phyloP scores from a whole-genome alignment of 2,329 filamentous ascomycete species.

The Trichoderma sp. region DNA sequence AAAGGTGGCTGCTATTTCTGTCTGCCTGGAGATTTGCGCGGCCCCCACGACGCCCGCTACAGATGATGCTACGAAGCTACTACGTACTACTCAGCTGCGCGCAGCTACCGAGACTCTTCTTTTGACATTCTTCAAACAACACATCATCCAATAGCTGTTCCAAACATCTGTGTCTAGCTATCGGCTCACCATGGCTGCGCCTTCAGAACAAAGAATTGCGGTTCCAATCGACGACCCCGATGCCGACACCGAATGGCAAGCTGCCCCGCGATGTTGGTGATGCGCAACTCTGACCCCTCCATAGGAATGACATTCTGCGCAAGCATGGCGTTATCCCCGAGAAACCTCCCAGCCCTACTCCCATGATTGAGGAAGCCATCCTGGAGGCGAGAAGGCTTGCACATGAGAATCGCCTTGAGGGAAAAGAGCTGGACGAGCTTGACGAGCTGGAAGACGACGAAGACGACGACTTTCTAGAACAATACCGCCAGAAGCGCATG shows the following conservation, averaged over 20 bases:
- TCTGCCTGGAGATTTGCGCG: constrained; percentile 20
- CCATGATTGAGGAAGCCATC: constrained; percentile 93
- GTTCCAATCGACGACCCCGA: constrained; percentile 95
- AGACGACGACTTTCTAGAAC: constrained; percentile 86
- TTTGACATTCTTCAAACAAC: not conserved
- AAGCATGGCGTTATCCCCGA: constrained; percentile 98
- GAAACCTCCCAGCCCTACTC: constrained; percentile 92
- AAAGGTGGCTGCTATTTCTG: not conserved
- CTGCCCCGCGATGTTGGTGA: constrained; percentile 31
- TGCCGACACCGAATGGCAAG: constrained; percentile 94
- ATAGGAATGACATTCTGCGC: constrained; percentile 95
- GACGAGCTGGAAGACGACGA: constrained; percentile 94
- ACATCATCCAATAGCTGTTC: not conserved
- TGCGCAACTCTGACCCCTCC: constrained; percentile 31
- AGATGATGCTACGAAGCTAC: not conserved
- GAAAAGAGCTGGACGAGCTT: constrained; percentile 91
- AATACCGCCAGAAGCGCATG: constrained; percentile 85
- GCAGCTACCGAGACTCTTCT: not conserved
- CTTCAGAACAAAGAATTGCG: constrained; percentile 63
- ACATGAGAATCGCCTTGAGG: constrained; percentile 89
- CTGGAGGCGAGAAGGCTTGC: constrained; percentile 79
- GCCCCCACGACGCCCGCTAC: constrained; percentile 10
- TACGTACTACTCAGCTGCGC: not conserved
- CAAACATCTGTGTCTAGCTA: too few species aligned
- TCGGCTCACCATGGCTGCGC: constrained; percentile 56